Evolutionary conservation across 2,329 filamentous ascomycete genomes (phyloP).

Genomic region (Lojkania enalia): DNA sequence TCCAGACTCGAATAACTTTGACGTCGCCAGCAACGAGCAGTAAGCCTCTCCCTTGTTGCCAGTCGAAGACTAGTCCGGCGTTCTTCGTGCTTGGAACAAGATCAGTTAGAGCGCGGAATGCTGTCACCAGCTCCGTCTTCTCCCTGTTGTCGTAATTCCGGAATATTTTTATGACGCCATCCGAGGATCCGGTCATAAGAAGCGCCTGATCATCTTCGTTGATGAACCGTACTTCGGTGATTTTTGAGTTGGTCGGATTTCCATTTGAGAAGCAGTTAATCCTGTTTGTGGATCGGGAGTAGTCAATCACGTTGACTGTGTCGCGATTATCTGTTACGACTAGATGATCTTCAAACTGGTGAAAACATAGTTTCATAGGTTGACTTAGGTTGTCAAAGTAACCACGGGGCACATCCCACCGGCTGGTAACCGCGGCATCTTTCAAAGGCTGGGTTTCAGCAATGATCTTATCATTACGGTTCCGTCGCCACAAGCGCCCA

Average conservation of each 20-base stretch:
- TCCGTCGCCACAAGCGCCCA: constrained; percentile 86
- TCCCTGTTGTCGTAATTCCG: constrained; percentile 82
- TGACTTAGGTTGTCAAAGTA: constrained; percentile 89
- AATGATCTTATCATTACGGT: constrained; percentile 90
- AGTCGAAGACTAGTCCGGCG: constrained; percentile 95
- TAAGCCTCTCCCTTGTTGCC: constrained; percentile 96
- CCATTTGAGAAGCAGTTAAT: constrained; percentile 90
- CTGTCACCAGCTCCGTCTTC: constrained; percentile 80
- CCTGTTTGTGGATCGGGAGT: constrained; percentile 60
- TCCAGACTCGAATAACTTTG: constrained; percentile 94
- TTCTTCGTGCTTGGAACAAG: constrained; percentile 93
- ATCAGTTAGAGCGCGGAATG: constrained; percentile 90
- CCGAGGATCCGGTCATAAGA: constrained; percentile 91
- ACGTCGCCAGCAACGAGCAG: constrained; percentile 96
- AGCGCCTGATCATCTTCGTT: constrained; percentile 97
- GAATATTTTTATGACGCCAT: constrained; percentile 92
- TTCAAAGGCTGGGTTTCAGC: constrained; percentile 93
- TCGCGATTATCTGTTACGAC: constrained; percentile 93
- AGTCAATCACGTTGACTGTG: constrained; percentile 89
- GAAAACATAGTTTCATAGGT: constrained; percentile 90
- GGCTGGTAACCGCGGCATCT: constrained; percentile 78
- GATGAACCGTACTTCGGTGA: constrained; percentile 95
- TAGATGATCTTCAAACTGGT: constrained; percentile 96
- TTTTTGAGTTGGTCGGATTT: constrained; percentile 86
- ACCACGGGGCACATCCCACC: constrained; percentile 81